phyloP scores from a whole-genome alignment of 2,329 filamentous ascomycete genomes.

The Verticillium isaacii region DNA sequence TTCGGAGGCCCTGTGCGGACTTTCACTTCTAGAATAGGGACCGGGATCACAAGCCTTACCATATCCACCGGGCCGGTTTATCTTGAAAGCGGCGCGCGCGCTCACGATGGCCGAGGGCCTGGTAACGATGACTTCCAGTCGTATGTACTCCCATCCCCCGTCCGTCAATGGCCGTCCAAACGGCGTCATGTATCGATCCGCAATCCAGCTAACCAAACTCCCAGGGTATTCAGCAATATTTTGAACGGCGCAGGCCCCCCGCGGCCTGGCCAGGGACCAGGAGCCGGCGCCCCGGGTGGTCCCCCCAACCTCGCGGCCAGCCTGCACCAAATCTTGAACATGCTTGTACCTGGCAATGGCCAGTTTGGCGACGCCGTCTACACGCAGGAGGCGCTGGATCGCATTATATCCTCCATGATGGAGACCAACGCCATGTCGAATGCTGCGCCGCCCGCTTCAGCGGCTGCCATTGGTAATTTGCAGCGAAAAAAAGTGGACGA shows the following conservation, averaged over 20 bases:
- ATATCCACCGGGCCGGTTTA: conserved; percentile 35
- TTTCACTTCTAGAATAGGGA: not conserved
- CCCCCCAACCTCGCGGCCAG: conserved; percentile 25
- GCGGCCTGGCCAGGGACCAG: conserved; percentile 4
- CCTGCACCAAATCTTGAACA: conserved; percentile 48
- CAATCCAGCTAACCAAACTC: conserved; percentile 24
- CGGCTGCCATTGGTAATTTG: conserved; percentile 67
- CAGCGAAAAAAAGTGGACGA: conserved; percentile 66
- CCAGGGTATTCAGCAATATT: conserved; percentile 42
- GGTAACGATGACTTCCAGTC: conserved; percentile 39
- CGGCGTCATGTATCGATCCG: conserved; percentile 12
- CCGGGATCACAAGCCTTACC: conserved; percentile 38
- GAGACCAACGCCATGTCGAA: conserved; percentile 73
- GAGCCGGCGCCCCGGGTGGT: conserved; percentile 12
- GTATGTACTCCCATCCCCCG: conserved; percentile 30
- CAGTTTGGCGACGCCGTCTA: conserved; percentile 78
- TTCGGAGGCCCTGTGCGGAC: not conserved
- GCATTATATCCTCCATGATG: conserved; percentile 83
- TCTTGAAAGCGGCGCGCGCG: conserved; percentile 11
- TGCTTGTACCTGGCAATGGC: conserved; percentile 46
- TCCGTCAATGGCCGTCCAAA: not conserved
- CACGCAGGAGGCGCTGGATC: conserved; percentile 84
- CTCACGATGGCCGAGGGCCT: conserved; percentile 12
- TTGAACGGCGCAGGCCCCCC: conserved; percentile 34
- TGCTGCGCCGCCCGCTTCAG: conserved; percentile 76